Evolutionary conservation across 805 yeast genomes (phyloP).

Genomic region (Maudiozyma serrabonitensis): DNA sequence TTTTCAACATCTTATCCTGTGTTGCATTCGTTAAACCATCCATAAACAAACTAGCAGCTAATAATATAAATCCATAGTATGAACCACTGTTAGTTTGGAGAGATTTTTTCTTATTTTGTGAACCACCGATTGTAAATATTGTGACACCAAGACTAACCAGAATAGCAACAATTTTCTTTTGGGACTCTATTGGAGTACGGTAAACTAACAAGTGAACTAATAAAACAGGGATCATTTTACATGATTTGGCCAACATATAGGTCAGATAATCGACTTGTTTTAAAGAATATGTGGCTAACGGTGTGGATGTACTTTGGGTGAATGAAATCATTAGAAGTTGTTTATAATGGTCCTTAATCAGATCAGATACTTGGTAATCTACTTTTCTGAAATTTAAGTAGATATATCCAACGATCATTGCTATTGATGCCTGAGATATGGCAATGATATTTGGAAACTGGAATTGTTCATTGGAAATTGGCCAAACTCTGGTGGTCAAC

Average conservation of each 20-base stretch:
- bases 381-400: conserved; percentile 38
- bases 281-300: conserved; percentile 70
- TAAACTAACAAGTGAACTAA: conserved; percentile 66
- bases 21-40: conserved; percentile 93
- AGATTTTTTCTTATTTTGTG: conserved; percentile 19
- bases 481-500: conserved; percentile 67
- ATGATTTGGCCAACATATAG: conserved; percentile 78
- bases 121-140: conserved; percentile 55
- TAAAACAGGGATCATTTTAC: conserved; percentile 93
- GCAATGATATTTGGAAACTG: conserved; percentile 75
- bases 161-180: conserved; percentile 70
- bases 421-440: conserved; percentile 62
- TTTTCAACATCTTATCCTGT: conserved; percentile 73
- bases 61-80: conserved; percentile 48
- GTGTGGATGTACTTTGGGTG: conserved; percentile 74
- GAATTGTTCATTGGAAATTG: conserved; percentile 44
- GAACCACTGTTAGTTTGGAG: conserved; percentile 30
- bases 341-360: conserved; percentile 28
- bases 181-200: conserved; percentile 57
- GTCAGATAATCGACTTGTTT: conserved; percentile 81
- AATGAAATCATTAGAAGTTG: conserved; percentile 47
- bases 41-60: conserved; percentile 55
- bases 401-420: conserved; percentile 53
- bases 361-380: conserved; percentile 24
- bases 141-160: conserved; percentile 79